Conservation (phyloP, 768 basidiomycete species). For the Kwoniella pini region DNA sequence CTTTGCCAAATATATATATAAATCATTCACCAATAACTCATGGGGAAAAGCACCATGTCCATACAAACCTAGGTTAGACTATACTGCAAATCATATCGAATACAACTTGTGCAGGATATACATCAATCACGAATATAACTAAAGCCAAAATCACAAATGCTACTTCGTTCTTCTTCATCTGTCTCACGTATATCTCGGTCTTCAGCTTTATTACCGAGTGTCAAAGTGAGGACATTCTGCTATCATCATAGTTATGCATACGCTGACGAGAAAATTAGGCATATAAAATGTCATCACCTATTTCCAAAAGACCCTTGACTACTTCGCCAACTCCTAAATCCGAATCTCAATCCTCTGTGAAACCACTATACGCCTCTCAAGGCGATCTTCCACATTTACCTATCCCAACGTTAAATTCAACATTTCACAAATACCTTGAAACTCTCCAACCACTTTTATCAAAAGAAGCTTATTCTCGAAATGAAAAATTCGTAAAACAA, state of each 20-base stretch:
- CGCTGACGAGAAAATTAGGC: no score
- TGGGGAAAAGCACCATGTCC: no score
- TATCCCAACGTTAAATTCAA: constrained; percentile 78
- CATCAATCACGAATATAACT: no score
- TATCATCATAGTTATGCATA: no score
- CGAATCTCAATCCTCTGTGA: constrained; percentile 7
- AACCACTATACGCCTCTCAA: constrained; percentile 70
- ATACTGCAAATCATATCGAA: neutral
- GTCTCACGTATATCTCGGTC: constrained; percentile 6
- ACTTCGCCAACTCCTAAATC: constrained; percentile 9
- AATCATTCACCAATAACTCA: neutral
- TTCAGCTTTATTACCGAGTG: constrained; percentile 1
- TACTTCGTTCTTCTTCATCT: constrained; percentile 5
- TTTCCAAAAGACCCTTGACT: constrained; percentile 4
- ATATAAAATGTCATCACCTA: constrained; percentile 9
- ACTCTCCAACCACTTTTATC: constrained; percentile 76
- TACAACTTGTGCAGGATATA: no score
- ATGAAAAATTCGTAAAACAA: constrained; percentile 63
- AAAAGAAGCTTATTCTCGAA: constrained; percentile 63
- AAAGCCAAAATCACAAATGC: constrained; percentile 7
- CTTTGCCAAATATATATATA: neutral
- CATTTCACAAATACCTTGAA: constrained; percentile 84
- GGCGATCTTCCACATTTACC: constrained; percentile 70
- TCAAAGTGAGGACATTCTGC: constrained; percentile 1
- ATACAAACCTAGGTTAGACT: no score